Evolutionary conservation across 352 stramenopile species (phyloP).

Genomic region (Globisporangium abappressorium): DNA sequence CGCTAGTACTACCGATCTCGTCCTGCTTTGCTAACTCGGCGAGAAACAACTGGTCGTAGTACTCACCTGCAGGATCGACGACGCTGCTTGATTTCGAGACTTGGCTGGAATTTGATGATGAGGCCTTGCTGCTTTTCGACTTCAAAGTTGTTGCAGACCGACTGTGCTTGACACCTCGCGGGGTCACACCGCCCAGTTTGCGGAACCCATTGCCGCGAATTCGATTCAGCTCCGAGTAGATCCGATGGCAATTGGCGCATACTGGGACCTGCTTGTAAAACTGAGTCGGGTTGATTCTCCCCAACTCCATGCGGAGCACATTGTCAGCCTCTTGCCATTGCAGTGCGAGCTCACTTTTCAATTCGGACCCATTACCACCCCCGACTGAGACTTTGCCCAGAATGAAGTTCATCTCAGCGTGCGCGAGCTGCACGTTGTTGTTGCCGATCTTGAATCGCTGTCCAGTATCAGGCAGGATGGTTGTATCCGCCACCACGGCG

Average conservation of each 20-base stretch:
- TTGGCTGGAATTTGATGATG: neutral
- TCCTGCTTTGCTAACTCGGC: conserved; percentile 59
- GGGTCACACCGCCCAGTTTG: neutral
- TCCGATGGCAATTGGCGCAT: conserved; percentile 67
- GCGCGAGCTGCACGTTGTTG: conserved; percentile 68
- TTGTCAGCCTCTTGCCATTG: conserved; percentile 71
- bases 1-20: neutral
- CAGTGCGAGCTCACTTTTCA: conserved; percentile 26
- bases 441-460: conserved; percentile 70
- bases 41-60: conserved; percentile 59
- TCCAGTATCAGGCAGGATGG: conserved; percentile 37
- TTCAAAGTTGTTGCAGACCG: neutral
- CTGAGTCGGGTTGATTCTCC: conserved; percentile 52
- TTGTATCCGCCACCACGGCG: conserved; percentile 9
- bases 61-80: conserved; percentile 16
- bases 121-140: neutral
- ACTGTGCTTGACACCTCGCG: conserved; percentile 5
- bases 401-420: conserved; percentile 57
- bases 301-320: conserved; percentile 57
- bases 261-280: conserved; percentile 82
- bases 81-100: neutral
- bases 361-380: neutral
- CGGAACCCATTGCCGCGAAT: conserved; percentile 52
- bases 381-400: conserved; percentile 2
- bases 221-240: conserved; percentile 61